These are phyloP conservation scores for Coniophora puteana DNA, from an alignment of 1,284 basidiomycete genomes.

Conservation along the genomic window DNA sequence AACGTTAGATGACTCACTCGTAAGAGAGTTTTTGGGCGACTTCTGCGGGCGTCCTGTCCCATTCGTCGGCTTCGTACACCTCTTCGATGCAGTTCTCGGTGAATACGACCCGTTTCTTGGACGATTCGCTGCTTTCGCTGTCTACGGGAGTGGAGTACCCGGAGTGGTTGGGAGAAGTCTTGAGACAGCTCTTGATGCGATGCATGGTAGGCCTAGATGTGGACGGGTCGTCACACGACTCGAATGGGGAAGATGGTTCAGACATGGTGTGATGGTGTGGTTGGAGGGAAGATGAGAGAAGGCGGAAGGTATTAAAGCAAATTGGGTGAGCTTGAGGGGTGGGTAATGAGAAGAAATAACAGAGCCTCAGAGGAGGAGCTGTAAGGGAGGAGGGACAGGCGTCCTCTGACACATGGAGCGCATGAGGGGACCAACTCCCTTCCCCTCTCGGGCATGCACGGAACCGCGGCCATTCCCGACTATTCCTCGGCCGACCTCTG, in stretches of 20 bases:
- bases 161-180: conserved; percentile 11
- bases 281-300: too few relatives aligned
- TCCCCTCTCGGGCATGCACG: too few relatives aligned
- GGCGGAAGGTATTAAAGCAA: too few relatives aligned
- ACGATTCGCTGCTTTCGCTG: background rate
- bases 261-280: too few relatives aligned
- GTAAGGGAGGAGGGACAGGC: too few relatives aligned
- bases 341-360: too few relatives aligned
- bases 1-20: conserved; percentile 37
- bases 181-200: conserved; percentile 13
- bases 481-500: too few relatives aligned
- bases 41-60: conserved; percentile 61
- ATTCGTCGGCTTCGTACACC: conserved; percentile 61
- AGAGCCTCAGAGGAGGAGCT: too few relatives aligned
- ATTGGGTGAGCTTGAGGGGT: too few relatives aligned
- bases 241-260: background rate
- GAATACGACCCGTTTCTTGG: conserved; percentile 55
- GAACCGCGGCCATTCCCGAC: too few relatives aligned
- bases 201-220: conserved; percentile 9
- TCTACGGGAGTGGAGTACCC: conserved; percentile 7
- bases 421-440: too few relatives aligned
- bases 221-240: conserved; percentile 9
- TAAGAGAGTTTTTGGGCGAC: conserved; percentile 47
- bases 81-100: conserved; percentile 47
- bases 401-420: too few relatives aligned